Evolutionary conservation across 306 rosid species (phyloP).

Genomic region (Pterocarpus macrocarpus): DNA sequence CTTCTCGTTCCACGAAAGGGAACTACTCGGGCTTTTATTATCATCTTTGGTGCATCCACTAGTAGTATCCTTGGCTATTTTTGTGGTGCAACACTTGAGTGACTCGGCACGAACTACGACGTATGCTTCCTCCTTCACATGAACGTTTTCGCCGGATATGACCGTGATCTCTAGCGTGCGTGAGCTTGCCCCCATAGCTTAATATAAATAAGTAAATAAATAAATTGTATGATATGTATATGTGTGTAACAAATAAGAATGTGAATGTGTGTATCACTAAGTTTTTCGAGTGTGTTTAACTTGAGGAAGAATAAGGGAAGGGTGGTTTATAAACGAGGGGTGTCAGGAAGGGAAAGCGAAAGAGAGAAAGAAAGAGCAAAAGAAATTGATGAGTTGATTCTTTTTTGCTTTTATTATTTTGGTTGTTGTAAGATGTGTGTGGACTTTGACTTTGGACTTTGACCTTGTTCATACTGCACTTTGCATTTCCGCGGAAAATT

Average conservation of each 20-base stretch:
- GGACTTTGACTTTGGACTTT: too few species aligned
- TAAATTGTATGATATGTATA: neutral
- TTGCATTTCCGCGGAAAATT: too few species aligned
- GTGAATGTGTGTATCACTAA: too few species aligned
- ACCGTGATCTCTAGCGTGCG: constrained; percentile 55
- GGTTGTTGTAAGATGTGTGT: too few species aligned
- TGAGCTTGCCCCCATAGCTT: neutral
- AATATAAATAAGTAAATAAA: neutral
- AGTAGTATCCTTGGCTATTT: constrained; percentile 27
- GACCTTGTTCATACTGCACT: too few species aligned
- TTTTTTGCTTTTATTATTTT: too few species aligned
- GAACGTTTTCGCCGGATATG: constrained; percentile 54
- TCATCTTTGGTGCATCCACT: neutral
- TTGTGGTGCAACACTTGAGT: constrained; percentile 31
- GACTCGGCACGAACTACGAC: constrained; percentile 50
- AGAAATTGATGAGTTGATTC: too few species aligned
- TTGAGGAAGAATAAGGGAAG: neutral
- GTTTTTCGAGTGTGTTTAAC: too few species aligned
- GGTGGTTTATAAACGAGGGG: too few species aligned
- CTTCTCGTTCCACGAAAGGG: constrained; percentile 56
- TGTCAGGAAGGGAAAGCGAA: too few species aligned
- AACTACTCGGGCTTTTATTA: neutral
- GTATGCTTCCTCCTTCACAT: constrained; percentile 45
- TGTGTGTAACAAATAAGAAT: neutral
- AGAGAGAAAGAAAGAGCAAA: too few species aligned